Base-by-base conservation (phyloP, 345 rosid species). In the Gynandropsis gynandra region DNA sequence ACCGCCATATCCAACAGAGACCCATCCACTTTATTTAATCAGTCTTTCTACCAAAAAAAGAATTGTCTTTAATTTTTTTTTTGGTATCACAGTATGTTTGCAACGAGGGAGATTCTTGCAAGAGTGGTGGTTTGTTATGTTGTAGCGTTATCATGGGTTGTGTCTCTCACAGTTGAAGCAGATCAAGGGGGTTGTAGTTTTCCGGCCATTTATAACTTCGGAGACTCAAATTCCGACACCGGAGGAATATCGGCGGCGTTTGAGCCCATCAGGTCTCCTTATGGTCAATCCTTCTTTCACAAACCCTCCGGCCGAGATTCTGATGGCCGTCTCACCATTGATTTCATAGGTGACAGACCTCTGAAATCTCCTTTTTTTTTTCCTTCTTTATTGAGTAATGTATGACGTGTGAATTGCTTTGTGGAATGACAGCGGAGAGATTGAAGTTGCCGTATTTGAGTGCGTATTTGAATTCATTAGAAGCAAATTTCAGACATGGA, bases 381-480 rank as follows among this genome's bases (percentile, higher is more conserved):
- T n/a, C n/a, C n/a, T n/a, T n/a, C n/a, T n/a, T n/a, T n/a, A n/a
- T n/a, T n/a, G n/a, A n/a, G n/a, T n/a, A n/a, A n/a, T n/a, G n/a
- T n/a, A n/a, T n/a, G n/a, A n/a, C n/a, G n/a, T n/a, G n/a, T n/a
- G n/a, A n/a, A n/a, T n/a, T n/a, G n/a, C n/a, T n/a, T n/a, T n/a
- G n/a, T n/a, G n/a, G n/a, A 16, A 43, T 46, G 42, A 76, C 83
- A 87, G 96, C 96, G 73, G 96, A 90, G 80, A 65, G 53, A 46
- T 50, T 87, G 42, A 74, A 66, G 21, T 36, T 84, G 31, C 96
- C 95, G 0, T 87, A 87, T 70, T 64, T 90, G 72, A 77, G 86
- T 61, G 98, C 98, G 1, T 90, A 87, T 69, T 40, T 90, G 64
- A 80, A 90, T 72, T 90, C 96, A 8, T 66, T 90, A 6, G 98